Base-by-base conservation (phyloP, 331 rosid species). In the Arachis monticola region DNA sequence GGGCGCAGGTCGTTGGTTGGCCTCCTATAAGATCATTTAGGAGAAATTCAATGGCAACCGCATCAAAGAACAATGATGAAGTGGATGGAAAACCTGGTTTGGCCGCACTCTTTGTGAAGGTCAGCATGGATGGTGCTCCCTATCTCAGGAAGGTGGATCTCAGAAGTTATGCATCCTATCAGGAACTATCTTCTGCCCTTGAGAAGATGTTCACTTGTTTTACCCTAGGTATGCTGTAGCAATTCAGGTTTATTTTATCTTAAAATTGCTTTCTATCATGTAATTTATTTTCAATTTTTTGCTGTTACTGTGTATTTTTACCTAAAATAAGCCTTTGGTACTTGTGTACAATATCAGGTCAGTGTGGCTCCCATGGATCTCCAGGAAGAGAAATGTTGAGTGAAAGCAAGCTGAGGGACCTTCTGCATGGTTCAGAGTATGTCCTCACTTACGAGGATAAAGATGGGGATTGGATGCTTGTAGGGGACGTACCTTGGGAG, bases 391-490 rank as follows among this genome's bases (percentile, higher is more conserved):
- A 93, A 78, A 75, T 83, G 79, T 72, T 87, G 79, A 90, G 98
- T 73, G 97, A 93, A 87, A 90, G 95, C 80, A 93, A 90, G 83
- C 79, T 93, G 67, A 90, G 98, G 81, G 98, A 93, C 85, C 88
- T 90, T 77, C 91, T 90, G 46, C 91, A 93, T 35, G 97, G 98
- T 71, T 93, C 98, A 50, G 98, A 93, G 74, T 90, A 90, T 56
- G 98, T 93, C 41, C 93, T 88, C 66, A 88, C 93, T 10, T 90
- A 87, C 7, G 93, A 93, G 78, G 98, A 93, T 79, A 90, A 87
- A 80, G 98, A 93, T 71, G 92, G 95, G 11, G 98, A 93, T 64
- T 93, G 98, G 98, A 93, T 93, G 98, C 98, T 93, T 80, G 98
- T 93, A 57, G 98, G 98, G 77, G 98, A 93, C 83, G 97, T 93